Evolutionary conservation across 2,329 filamentous ascomycete species (phyloP).

Genomic region (Plectosphaerella sp.): DNA sequence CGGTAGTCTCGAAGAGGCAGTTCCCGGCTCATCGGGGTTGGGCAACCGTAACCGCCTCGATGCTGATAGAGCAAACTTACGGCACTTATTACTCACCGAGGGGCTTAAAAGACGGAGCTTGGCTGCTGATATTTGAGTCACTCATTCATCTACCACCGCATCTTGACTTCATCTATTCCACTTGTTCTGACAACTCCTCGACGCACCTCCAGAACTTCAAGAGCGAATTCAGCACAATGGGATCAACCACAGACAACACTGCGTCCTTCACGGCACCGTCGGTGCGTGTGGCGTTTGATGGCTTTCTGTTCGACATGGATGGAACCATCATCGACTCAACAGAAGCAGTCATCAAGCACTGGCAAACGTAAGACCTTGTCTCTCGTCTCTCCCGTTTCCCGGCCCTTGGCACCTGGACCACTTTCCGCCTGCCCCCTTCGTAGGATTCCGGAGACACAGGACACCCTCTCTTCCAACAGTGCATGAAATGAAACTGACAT

Average conservation of each 20-base stretch:
- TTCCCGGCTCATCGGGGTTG: no score
- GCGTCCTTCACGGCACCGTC: slow-evolving; percentile 10
- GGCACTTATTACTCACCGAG: no score
- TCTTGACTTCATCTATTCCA: no score
- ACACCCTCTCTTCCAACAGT: not conserved
- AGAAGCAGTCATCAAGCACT: slow-evolving; percentile 71
- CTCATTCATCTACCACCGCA: no score
- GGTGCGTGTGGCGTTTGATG: slow-evolving; percentile 34
- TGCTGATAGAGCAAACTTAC: no score
- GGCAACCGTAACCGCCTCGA: no score
- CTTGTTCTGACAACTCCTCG: not conserved
- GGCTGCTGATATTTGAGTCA: no score
- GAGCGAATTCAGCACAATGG: not conserved
- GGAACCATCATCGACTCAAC: slow-evolving; percentile 83
- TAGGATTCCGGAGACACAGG: not conserved
- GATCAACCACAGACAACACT: not conserved
- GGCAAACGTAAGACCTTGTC: slow-evolving; percentile 53
- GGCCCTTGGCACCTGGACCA: slow-evolving; percentile 5
- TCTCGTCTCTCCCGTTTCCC: not conserved
- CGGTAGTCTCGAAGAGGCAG: no score
- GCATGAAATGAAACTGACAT: slow-evolving; percentile 6
- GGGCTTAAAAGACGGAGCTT: no score
- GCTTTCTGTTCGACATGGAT: slow-evolving; percentile 71
- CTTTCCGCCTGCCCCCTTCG: not conserved
- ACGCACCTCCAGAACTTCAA: not conserved